These are phyloP conservation scores for Rachicladosporium sp. DNA, from an alignment of 2,329 filamentous ascomycete species.

Conservation along the genomic window DNA sequence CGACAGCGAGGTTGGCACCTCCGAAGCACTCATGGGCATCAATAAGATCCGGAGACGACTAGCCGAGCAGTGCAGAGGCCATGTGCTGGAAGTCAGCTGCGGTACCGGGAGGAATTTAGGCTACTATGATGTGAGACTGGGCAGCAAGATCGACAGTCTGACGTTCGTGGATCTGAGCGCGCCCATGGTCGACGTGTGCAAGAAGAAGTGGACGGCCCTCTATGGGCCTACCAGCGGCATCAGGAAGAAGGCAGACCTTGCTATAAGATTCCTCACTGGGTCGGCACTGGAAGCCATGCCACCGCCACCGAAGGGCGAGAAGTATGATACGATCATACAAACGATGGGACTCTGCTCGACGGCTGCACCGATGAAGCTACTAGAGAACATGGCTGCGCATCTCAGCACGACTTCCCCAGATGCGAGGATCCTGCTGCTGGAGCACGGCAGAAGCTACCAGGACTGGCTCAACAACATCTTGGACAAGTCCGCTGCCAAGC, in stretches of 20 bases:
- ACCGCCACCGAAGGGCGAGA: conserved; percentile 12
- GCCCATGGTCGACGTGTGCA: conserved; percentile 36
- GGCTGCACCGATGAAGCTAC: conserved; percentile 30
- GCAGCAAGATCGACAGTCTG: conserved; percentile 26
- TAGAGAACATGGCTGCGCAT: conserved; percentile 31
- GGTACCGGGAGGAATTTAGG: conserved; percentile 37
- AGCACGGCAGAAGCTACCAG: conserved; percentile 38
- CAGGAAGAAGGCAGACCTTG: conserved; percentile 10
- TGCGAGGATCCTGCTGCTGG: conserved; percentile 35
- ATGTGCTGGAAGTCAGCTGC: conserved; percentile 38
- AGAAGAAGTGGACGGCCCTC: conserved; percentile 35
- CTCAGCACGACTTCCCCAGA: conserved; percentile 30
- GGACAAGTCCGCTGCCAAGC: conserved; percentile 33
- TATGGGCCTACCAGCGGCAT: conserved; percentile 15
- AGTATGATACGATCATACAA: conserved; percentile 39
- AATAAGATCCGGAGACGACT: conserved; percentile 29
- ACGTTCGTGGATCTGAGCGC: conserved; percentile 36
- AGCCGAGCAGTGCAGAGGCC: conserved; percentile 28
- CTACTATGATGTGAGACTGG: conserved; percentile 27
- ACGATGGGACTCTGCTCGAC: conserved; percentile 42
- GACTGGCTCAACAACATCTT: conserved; percentile 36
- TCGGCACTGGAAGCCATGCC: conserved; percentile 33
- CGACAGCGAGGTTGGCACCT: conserved; percentile 34
- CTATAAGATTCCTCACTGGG: conserved; percentile 29
- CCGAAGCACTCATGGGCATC: conserved; percentile 32